Evolutionary conservation across 2,329 filamentous ascomycete genomes (phyloP), one percentile per base, ranked within the genome.

Genomic region (Clonostachys solani): DNA sequence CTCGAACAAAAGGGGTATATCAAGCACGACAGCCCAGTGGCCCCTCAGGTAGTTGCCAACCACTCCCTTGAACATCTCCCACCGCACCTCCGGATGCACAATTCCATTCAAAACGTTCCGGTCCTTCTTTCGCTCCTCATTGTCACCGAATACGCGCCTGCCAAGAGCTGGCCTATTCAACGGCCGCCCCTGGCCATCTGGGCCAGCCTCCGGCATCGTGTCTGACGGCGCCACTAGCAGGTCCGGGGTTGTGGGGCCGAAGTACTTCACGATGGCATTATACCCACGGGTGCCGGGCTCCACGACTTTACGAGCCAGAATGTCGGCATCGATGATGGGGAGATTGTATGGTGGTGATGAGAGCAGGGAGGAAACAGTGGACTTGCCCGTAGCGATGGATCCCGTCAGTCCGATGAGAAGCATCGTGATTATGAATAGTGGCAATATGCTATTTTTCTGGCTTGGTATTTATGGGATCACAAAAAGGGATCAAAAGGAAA

Each of bases 371-470:
- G 94, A 96, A 47, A 96, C 91, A 55, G 92, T 99, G 42, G 92
- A 96, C 80, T 99, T 99, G 65, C 94, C 94, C 6, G 94, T 99
- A 50, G 94, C 94, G 63, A 99, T 97, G 51, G 92, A 96, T 64
- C 94, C 94, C 9, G 94, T 99, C 23, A 99, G 83, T 48, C 94
- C 94, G 58, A 99, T 91, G 60, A 99, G 84, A 43, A 97, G 81
- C 94, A 97, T 97, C n/a, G 55, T 57, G 38, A 41, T 29, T 29
- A 29, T 29, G 9, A 9, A 29, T 4, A 29, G 23, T 29, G 23
- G 6, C 5, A 10, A 29, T 29, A 4, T 10, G 23, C 23, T 10
- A n/a, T n/a, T 9, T 29, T 10, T 29, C 23, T 29, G 10, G 23
- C 23, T 29, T 29, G 23, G 23, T 29, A 1, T 29, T 29, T 10